phyloP scores from a whole-genome alignment of 2,329 filamentous ascomycete species.

The Alternaria metachromatica region DNA sequence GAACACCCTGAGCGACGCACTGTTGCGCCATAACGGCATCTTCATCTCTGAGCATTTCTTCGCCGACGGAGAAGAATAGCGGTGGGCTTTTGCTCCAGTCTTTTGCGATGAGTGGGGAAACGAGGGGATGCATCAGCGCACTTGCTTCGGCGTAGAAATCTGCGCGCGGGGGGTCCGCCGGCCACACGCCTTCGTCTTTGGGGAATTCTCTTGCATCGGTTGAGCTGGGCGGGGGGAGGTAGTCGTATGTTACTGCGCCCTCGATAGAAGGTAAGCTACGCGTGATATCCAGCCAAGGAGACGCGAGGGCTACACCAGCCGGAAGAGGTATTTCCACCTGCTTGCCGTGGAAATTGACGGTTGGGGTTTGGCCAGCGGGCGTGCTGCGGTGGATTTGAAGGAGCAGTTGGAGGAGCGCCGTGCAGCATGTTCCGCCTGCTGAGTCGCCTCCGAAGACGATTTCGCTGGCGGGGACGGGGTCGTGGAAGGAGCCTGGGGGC shows the following conservation, averaged over 20 bases:
- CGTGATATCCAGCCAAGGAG: constrained; percentile 75
- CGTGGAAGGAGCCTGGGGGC: constrained; percentile 70
- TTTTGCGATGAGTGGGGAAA: constrained; percentile 64
- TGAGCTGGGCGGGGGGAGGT: constrained; percentile 60
- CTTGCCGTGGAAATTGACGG: constrained; percentile 67
- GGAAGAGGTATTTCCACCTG: constrained; percentile 68
- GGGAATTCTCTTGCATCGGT: constrained; percentile 49
- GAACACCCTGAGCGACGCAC: constrained; percentile 64
- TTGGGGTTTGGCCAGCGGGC: constrained; percentile 51
- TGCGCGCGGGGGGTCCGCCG: constrained; percentile 53
- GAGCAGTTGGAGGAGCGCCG: constrained; percentile 72
- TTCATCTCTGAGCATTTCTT: constrained; percentile 76
- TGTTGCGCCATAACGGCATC: constrained; percentile 65
- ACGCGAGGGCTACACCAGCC: constrained; percentile 67
- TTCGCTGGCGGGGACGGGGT: constrained; percentile 67
- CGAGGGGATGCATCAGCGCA: constrained; percentile 68
- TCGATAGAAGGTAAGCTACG: constrained; percentile 66
- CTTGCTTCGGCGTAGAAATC: constrained; percentile 56
- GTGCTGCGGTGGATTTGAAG: constrained; percentile 64
- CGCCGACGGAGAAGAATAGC: constrained; percentile 71
- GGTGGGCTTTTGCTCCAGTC: constrained; percentile 71
- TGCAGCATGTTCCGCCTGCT: constrained; percentile 74
- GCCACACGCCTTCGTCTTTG: constrained; percentile 57
- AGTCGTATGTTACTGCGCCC: constrained; percentile 65
- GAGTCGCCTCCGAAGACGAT: constrained; percentile 78